Evolutionary conservation across 352 stramenopile genomes (phyloP).

Genomic region (Globisporangium ultimum): DNA sequence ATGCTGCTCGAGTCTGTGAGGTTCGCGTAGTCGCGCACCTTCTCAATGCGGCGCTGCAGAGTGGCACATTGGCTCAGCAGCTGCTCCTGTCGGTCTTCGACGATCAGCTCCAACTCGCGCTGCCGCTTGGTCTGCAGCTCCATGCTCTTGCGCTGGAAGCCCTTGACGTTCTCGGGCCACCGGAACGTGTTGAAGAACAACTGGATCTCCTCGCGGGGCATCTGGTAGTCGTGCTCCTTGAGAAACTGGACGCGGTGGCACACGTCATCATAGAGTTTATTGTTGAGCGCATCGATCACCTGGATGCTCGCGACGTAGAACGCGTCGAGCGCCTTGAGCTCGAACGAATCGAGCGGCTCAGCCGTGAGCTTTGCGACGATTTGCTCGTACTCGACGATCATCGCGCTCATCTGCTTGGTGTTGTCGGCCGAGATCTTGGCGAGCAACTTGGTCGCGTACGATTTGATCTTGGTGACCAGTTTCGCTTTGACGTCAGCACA

Average conservation of each 20-base stretch:
- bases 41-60: slow-evolving; percentile 86
- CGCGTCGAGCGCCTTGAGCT: slow-evolving; percentile 86
- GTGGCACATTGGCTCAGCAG: slow-evolving; percentile 73
- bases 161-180: slow-evolving; percentile 91
- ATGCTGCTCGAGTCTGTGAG: slow-evolving; percentile 76
- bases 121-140: slow-evolving; percentile 90
- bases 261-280: slow-evolving; percentile 74
- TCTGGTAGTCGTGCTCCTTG: slow-evolving; percentile 84
- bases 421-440: slow-evolving; percentile 87
- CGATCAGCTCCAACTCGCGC: slow-evolving; percentile 85
- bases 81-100: slow-evolving; percentile 88
- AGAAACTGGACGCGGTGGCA: slow-evolving; percentile 85
- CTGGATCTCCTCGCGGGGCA: slow-evolving; percentile 88
- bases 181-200: slow-evolving; percentile 89
- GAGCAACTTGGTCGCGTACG: slow-evolving; percentile 63
- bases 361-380: slow-evolving; percentile 85
- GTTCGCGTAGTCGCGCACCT: slow-evolving; percentile 88
- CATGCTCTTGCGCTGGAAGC: slow-evolving; percentile 88
- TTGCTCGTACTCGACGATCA: slow-evolving; percentile 86
- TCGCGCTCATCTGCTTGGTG: slow-evolving; percentile 75
- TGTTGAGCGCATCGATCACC: slow-evolving; percentile 66
- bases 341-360: slow-evolving; percentile 87
- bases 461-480: slow-evolving; percentile 72
- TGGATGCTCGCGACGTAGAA: slow-evolving; percentile 80
- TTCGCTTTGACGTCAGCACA: slow-evolving; percentile 86